A percentile compares a stretch with the other conserved stretches of the same genome.
These are phyloP conservation scores for Calophaca sinica DNA, from an alignment of 306 rosid species.

Conservation along the genomic window DNA sequence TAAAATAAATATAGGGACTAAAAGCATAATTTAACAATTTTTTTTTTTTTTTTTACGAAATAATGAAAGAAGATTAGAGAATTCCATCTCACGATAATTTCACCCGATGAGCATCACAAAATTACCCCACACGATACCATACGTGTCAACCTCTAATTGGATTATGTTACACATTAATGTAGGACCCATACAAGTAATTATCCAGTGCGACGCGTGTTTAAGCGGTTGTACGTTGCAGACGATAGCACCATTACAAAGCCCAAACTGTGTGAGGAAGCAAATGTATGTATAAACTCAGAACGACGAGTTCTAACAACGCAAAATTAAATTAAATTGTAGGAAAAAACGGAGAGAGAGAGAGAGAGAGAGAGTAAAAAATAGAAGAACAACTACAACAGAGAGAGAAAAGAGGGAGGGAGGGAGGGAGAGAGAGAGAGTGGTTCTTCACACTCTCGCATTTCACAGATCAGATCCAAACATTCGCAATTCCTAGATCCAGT, in stretches of 20 bases:
- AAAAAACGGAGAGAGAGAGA: constrained; percentile 14
- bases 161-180: background rate
- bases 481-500: constrained; percentile 48
- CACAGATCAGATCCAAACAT: constrained; percentile 54
- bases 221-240: constrained; percentile 36
- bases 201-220: constrained; percentile 35
- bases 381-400: background rate
- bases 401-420: constrained; percentile 5
- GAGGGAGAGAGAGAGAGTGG: constrained; percentile 41
- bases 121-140: background rate
- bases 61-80: background rate
- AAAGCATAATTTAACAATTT: too few relatives aligned
- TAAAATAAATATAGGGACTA: too few relatives aligned
- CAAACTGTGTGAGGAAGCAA: constrained; percentile 15
- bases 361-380: background rate
- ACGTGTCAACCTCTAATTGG: constrained; percentile 42
- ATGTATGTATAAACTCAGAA: constrained; percentile 43
- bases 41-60: too few relatives aligned
- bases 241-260: constrained; percentile 40
- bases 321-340: constrained; percentile 27
- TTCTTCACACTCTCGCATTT: constrained; percentile 56
- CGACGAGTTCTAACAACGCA: constrained; percentile 33
- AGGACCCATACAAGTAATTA: background rate
- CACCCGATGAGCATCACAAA: background rate
- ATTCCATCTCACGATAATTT: background rate